Base-by-base conservation (phyloP, 768 basidiomycete species). In the Mycena vitilis region DNA sequence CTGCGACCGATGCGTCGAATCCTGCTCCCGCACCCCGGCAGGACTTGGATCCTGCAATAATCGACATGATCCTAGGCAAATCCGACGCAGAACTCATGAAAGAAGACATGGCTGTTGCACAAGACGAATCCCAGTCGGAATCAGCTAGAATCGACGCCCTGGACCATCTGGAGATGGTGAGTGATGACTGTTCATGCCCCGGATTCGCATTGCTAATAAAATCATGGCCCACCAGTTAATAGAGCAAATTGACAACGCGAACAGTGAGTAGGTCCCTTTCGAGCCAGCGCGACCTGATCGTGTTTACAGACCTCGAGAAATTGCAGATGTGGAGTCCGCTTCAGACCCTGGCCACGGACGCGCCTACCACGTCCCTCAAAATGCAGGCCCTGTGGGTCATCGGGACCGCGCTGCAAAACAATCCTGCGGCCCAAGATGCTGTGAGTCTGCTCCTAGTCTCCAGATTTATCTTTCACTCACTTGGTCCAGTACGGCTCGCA, bases 191-290 rank as follows among this genome's bases (percentile, higher is more conserved):
- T 37, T 16, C 48, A 38, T 56, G 30, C 49, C 42, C 18, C 10
- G 7, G 7, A n/a, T 20, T 51, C 9, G 8, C 30, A 5, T 30
- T 25, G 13, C 58, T 63, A 38, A 47, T 44, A 8, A 61, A 53
- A 15, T 44, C 30, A 3, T 2, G 13, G 5, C 30, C 30, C 30
- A 7, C 36, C 72, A 96, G 95, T 82, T 96, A 36, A 84, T 96
- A 63, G 94, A 97, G 77, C 87, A 87, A 47, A 94, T 97, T 60
- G 95, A 97, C 74, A 97, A 97, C 77, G 95, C 95, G 0, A 96
- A 95, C 75, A 87, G 95, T 91, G 74, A 83, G 89, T 85, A 54
- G 18, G 37, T 52, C 65, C 76, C 65, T 30, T 69, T 20, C 20
- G 30, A 58, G 45, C 23, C 38, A 13, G 8, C 38, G 61, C n/a